These are phyloP conservation scores for Ascochyta rabiei DNA, from an alignment of 2,329 filamentous ascomycete genomes.

Conservation along the genomic window DNA sequence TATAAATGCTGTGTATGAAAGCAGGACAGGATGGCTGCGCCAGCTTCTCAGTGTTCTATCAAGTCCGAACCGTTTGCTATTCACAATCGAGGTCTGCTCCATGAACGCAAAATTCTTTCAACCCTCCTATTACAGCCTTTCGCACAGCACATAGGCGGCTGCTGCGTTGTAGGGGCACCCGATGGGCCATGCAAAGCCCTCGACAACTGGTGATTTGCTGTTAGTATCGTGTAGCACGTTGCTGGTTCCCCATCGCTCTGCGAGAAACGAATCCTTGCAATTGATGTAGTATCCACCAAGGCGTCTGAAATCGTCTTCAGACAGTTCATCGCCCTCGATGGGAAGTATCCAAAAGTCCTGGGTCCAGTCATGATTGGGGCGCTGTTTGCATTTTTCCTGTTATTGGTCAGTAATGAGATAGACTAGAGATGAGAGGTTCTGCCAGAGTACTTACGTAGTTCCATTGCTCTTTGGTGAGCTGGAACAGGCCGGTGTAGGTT, in stretches of 20 bases:
- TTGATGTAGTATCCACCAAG: conserved; percentile 3
- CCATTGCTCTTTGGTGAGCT: conserved; percentile 28
- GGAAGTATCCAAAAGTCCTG: conserved; percentile 7
- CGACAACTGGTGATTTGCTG: not conserved
- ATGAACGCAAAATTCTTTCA: too few relatives aligned
- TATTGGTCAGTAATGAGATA: not conserved
- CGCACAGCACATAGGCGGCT: not conserved
- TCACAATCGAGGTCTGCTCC: not conserved
- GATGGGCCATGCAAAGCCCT: conserved; percentile 1
- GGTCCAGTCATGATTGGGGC: not conserved
- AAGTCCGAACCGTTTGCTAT: too few relatives aligned
- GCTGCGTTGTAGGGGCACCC: not conserved
- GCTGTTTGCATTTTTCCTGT: conserved; percentile 6
- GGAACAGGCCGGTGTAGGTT: conserved; percentile 21
- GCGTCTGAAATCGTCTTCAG: not conserved
- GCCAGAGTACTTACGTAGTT: conserved; percentile 17
- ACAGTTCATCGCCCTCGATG: not conserved
- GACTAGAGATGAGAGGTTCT: not conserved
- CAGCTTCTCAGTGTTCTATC: too few relatives aligned
- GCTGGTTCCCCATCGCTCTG: conserved; percentile 1
- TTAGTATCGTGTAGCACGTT: not conserved
- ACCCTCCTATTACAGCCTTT: not conserved
- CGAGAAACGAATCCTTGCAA: not conserved
- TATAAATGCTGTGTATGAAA: too few relatives aligned
- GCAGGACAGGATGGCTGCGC: too few relatives aligned